phyloP scores from a whole-genome alignment of 805 yeast genomes.

The Ogataea saltuana region DNA sequence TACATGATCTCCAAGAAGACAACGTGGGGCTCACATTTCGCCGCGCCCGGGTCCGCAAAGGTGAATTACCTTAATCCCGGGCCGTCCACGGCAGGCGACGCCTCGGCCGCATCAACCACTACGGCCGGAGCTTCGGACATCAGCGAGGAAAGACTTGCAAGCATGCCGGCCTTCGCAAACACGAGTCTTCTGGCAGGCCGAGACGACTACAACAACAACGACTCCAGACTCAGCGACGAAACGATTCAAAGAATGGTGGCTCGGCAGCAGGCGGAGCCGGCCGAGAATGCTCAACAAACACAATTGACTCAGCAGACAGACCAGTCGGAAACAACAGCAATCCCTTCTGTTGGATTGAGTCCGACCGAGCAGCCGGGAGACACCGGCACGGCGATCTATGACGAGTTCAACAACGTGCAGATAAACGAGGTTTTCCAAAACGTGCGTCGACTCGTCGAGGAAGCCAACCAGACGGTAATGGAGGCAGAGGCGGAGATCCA shows the following conservation, averaged over 20 bases:
- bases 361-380: too few relatives aligned
- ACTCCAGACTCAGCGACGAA: conserved; percentile 6
- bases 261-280: conserved; percentile 11
- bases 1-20: conserved; percentile 47
- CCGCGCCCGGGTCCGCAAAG: conserved; percentile 12
- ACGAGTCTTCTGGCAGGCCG: conserved; percentile 5
- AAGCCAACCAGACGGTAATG: conserved; percentile 30
- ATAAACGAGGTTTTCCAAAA: conserved; percentile 29
- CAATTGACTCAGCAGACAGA: too few relatives aligned
- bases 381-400: conserved; percentile 12
- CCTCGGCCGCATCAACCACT: conserved; percentile 7
- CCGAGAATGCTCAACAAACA: conserved; percentile 1
- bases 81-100: conserved; percentile 4
- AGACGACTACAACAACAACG: conserved; percentile 10
- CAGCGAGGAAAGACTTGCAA: conserved; percentile 11
- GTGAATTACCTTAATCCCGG: conserved; percentile 11
- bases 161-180: conserved; percentile 14
- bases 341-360: too few relatives aligned
- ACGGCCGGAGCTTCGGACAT: conserved; percentile 17
- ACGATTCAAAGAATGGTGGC: conserved; percentile 6
- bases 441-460: conserved; percentile 29
- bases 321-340: too few relatives aligned
- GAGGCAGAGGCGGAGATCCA: conserved; percentile 31
- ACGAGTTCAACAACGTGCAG: conserved; percentile 22
- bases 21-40: conserved; percentile 22